These are phyloP conservation scores for Tricladium varicosporioides DNA, from an alignment of 2,329 filamentous ascomycete species.

Conservation along the genomic window DNA sequence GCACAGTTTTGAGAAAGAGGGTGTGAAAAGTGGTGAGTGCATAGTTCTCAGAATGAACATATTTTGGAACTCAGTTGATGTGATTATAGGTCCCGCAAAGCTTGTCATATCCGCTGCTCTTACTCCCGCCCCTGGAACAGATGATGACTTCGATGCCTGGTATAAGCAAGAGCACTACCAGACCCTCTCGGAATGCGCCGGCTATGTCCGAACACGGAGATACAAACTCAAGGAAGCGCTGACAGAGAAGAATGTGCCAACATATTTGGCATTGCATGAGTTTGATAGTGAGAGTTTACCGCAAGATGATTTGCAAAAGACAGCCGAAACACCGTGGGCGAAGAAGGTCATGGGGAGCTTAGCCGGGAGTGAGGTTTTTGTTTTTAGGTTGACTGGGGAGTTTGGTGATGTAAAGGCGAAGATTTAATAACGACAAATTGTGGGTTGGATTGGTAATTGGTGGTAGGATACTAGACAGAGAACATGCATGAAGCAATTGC, in stretches of 20 bases:
- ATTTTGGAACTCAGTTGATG: neutral
- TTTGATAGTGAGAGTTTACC: conserved; percentile 16
- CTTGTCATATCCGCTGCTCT: conserved; percentile 12
- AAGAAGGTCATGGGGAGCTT: conserved; percentile 11
- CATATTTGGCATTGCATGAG: conserved; percentile 17
- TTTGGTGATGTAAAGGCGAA: conserved; percentile 6
- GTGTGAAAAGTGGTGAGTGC: conserved; percentile 5
- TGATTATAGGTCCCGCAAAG: conserved; percentile 6
- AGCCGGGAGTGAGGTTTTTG: conserved; percentile 6
- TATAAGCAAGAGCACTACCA: conserved; percentile 17
- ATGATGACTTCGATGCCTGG: conserved; percentile 15
- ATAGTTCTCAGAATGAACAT: neutral
- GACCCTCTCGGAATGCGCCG: conserved; percentile 8
- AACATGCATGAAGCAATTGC: neutral
- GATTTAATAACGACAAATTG: neutral
- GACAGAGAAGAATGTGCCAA: neutral
- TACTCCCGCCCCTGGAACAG: conserved; percentile 10
- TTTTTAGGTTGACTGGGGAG: conserved; percentile 6
- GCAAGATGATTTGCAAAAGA: conserved; percentile 25
- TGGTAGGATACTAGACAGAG: neutral
- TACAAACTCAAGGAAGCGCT: conserved; percentile 9
- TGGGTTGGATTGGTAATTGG: neutral
- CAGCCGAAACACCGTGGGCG: conserved; percentile 10
- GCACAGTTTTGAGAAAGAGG: conserved; percentile 9
- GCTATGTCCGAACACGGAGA: conserved; percentile 15